phyloP scores from a whole-genome alignment of 345 rosid species.

The Pugionium cornutum region DNA sequence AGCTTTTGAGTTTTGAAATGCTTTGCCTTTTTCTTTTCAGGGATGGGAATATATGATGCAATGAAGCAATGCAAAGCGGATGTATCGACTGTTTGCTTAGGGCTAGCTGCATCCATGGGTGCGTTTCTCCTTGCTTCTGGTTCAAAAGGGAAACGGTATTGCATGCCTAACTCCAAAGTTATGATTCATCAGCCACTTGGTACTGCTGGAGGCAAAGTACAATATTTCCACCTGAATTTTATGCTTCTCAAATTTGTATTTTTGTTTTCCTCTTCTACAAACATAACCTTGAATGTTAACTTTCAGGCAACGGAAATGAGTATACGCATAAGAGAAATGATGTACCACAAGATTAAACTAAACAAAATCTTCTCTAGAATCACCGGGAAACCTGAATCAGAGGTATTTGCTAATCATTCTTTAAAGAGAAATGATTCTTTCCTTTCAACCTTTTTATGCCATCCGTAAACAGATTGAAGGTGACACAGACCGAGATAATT shows the following conservation, averaged over 20 bases:
- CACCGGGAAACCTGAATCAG: slow-evolving; percentile 70
- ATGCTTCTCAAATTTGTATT: too few species aligned
- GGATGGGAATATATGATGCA: slow-evolving; percentile 94
- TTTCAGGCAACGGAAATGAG: slow-evolving; percentile 74
- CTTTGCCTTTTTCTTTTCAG: slow-evolving; percentile 31
- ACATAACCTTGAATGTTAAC: slow-evolving; percentile 24
- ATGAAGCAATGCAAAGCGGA: slow-evolving; percentile 96
- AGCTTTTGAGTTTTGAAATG: too few species aligned
- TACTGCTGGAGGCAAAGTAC: slow-evolving; percentile 81
- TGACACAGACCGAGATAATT: slow-evolving; percentile 80
- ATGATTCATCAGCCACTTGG: slow-evolving; percentile 97
- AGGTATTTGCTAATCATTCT: slow-evolving; percentile 43
- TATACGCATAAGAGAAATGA: slow-evolving; percentile 76
- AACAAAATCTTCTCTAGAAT: slow-evolving; percentile 77
- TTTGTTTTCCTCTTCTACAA: too few species aligned
- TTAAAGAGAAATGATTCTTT: neutral
- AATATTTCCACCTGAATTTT: slow-evolving; percentile 23
- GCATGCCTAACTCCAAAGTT: slow-evolving; percentile 94
- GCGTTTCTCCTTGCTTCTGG: slow-evolving; percentile 91
- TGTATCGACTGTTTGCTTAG: slow-evolving; percentile 90
- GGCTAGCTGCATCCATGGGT: slow-evolving; percentile 93
- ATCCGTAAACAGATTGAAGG: slow-evolving; percentile 55
- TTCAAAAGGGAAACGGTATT: slow-evolving; percentile 84
- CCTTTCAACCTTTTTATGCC: neutral
- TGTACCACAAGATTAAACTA: slow-evolving; percentile 70